A percentile compares a stretch with the other conserved stretches of the same genome.
phyloP scores from a whole-genome alignment of 1,139 yeast species.

The Lodderomyces jiufengensis region DNA sequence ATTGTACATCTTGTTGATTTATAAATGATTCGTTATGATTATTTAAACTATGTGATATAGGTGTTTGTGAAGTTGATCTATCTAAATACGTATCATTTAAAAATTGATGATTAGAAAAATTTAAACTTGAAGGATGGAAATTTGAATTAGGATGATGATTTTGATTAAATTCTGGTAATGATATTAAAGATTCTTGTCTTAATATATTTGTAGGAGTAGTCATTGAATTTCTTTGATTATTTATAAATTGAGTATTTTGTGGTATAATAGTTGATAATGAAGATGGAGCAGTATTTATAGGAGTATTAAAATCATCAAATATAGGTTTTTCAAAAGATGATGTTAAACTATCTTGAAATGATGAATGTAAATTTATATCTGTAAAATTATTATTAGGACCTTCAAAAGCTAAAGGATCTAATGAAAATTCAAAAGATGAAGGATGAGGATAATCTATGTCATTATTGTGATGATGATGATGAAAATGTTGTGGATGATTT shows the following conservation, averaged over 20 bases:
- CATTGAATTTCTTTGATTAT: conserved; percentile 6
- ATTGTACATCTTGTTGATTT: conserved; percentile 2
- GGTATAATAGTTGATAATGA: conserved; percentile 11
- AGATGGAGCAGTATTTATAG: conserved; percentile 8
- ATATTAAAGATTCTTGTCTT: conserved; percentile 24
- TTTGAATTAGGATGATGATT: conserved; percentile 1
- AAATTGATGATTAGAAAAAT: no score
- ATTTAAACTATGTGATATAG: conserved; percentile 6
- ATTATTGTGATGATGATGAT: conserved; percentile 1
- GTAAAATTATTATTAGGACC: conserved; percentile 26
- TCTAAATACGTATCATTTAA: neutral
- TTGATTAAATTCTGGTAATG: conserved; percentile 22
- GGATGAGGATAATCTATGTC: conserved; percentile 2
- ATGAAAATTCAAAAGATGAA: conserved; percentile 23
- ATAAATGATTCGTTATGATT: conserved; percentile 2
- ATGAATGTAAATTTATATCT: conserved; percentile 6
- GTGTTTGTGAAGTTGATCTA: conserved; percentile 8
- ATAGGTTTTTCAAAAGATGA: conserved; percentile 13
- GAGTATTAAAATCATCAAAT: conserved; percentile 14
- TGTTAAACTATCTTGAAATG: conserved; percentile 9
- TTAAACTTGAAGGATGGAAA: no score
- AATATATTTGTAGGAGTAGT: conserved; percentile 17
- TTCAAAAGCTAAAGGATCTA: conserved; percentile 35
- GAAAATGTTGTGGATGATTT: conserved; percentile 6
- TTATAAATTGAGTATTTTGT: conserved; percentile 8